Evolutionary conservation across 352 stramenopile genomes (phyloP).

Genomic region (Phytophthora pseudosyringae): DNA sequence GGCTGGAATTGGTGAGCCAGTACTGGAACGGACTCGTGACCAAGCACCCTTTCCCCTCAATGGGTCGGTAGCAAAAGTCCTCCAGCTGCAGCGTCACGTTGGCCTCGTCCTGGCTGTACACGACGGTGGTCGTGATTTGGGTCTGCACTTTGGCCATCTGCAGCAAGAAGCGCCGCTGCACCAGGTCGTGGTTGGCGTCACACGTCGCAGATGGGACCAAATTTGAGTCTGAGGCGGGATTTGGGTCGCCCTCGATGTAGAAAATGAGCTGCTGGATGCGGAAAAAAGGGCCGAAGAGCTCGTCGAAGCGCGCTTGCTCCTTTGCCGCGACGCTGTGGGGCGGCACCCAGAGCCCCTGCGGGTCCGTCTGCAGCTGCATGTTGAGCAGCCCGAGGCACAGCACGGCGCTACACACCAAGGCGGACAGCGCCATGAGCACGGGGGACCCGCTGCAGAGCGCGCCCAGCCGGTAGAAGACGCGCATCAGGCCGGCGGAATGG

Average conservation of each 20-base stretch:
- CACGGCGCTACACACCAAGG: slow-evolving; percentile 55
- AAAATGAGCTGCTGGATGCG: slow-evolving; percentile 90
- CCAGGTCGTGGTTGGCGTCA: slow-evolving; percentile 53
- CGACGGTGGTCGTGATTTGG: slow-evolving; percentile 47
- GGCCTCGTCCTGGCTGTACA: slow-evolving; percentile 26
- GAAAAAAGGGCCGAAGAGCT: slow-evolving; percentile 87
- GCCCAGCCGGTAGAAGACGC: slow-evolving; percentile 62
- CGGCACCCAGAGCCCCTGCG: slow-evolving; percentile 84
- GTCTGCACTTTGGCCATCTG: slow-evolving; percentile 71
- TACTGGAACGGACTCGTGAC: slow-evolving; percentile 89
- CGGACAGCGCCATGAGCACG: slow-evolving; percentile 50
- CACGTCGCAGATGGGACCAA: slow-evolving; percentile 17
- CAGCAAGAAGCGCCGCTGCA: slow-evolving; percentile 64
- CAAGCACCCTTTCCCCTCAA: slow-evolving; percentile 79
- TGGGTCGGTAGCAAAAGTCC: slow-evolving; percentile 83
- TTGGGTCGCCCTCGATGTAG: slow-evolving; percentile 49
- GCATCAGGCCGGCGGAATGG: slow-evolving; percentile 34
- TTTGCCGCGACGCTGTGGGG: slow-evolving; percentile 60
- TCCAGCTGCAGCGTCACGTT: slow-evolving; percentile 58
- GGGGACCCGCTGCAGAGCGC: slow-evolving; percentile 57
- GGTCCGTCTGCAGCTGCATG: slow-evolving; percentile 78
- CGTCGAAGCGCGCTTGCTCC: slow-evolving; percentile 79
- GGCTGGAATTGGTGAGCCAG: slow-evolving; percentile 62
- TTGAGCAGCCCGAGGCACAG: slow-evolving; percentile 64
- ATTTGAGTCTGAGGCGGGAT: slow-evolving; percentile 9